Base-by-base conservation (phyloP, 805 yeast species). In the Tetrapisispora iriomotensis region DNA sequence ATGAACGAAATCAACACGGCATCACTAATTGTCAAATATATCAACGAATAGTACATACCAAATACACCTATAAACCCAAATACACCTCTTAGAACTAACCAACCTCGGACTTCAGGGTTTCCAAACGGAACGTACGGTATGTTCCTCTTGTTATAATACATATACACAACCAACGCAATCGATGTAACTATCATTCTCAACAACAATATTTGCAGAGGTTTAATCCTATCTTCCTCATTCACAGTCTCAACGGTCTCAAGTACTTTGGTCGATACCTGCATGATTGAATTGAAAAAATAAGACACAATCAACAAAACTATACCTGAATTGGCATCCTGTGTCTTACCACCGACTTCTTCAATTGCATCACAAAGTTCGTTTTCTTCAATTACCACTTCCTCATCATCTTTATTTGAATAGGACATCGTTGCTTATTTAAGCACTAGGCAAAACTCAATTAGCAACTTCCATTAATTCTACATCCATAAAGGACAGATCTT, bases 61-160 rank as follows among this genome's bases (percentile, higher is more conserved):
- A 79, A 79, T 6, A 86, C 94, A 3, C 95, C 94, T 41, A 81
- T 56, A 49, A 78, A 83, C 6, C 96, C 96, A 13, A 76, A 67
- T 1, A 70, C 36, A 0, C 95, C 95, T 44, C 96, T 66, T 4
- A 72, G 34, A 0, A 74, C 54, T 42, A 86, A 61, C 49, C 74
- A 66, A 37, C 57, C 51, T 12, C 95, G 64, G 28, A 75, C 54
- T 2, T 68, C 72, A 10, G 60, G 67, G 1, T 86, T 83, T 0
- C 96, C 96, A 45, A 77, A 71, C 2, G 90, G 81, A 10, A 75
- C 79, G 43, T 76, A 70, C 1, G 72, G 74, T 8, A 77, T 75
- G 1, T 46, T 36, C 3, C 34, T 39, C 42, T 66, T 65, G 22
- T 71, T 66, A 37, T 65, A 48, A 38, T 57, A 58, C 77, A 82